Conservation (phyloP, 78 protist species). For the Dictyostelium purpureum region DNA sequence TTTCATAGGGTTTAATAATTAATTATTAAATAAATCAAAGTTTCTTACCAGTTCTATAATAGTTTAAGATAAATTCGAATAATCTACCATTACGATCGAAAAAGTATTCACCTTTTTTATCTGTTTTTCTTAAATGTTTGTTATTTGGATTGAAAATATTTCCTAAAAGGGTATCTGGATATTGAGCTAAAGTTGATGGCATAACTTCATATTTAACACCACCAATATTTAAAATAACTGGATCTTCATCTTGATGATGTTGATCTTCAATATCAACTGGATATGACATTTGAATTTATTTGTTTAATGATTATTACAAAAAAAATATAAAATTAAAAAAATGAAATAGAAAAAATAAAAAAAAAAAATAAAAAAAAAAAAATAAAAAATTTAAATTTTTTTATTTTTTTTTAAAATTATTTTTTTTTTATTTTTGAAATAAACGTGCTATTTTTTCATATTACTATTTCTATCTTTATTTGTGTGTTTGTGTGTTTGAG, state of each 20-base stretch:
- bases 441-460: no score
- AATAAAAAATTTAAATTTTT: background rate
- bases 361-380: background rate
- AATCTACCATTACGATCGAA: conserved; percentile 66
- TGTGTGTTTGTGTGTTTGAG: no score
- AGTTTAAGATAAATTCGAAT: conserved; percentile 39
- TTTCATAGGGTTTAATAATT: background rate
- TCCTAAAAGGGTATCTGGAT: conserved; percentile 64
- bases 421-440: no score
- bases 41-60: conserved; percentile 66
- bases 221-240: conserved; percentile 71
- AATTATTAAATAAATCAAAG: background rate
- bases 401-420: no score
- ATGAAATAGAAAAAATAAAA: background rate
- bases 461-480: no score
- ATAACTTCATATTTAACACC: conserved; percentile 67
- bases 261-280: conserved; percentile 46
- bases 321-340: background rate
- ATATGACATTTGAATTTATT: background rate
- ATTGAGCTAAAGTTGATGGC: conserved; percentile 40
- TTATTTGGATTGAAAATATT: conserved; percentile 32
- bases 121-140: conserved; percentile 62
- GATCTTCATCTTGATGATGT: conserved; percentile 12
- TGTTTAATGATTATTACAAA: background rate
- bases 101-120: conserved; percentile 74